A percentile compares a stretch with the other conserved stretches of the same genome.
Evolutionary conservation across 768 basidiomycete genomes (phyloP).

Genomic region (Kwoniella pini): DNA sequence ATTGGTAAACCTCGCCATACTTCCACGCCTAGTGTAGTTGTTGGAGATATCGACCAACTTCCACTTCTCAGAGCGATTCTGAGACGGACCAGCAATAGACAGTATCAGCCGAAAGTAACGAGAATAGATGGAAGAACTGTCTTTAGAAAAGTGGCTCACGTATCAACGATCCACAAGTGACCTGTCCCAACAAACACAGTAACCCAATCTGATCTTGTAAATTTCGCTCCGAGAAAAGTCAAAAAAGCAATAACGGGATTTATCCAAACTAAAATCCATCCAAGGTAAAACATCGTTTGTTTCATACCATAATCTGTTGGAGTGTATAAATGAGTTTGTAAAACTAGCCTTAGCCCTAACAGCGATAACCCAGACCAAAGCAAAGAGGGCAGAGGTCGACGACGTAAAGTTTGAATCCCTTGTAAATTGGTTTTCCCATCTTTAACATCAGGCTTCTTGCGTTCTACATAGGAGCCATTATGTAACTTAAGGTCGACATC

Average conservation of each 20-base stretch:
- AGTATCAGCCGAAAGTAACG: too few relatives aligned
- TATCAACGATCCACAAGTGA: conserved; percentile 46
- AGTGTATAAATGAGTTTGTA: conserved; percentile 17
- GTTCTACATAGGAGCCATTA: background rate
- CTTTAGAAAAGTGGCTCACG: conserved; percentile 34
- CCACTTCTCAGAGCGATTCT: conserved; percentile 45
- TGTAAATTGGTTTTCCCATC: background rate
- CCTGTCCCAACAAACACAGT: conserved; percentile 27
- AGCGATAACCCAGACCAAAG: conserved; percentile 28
- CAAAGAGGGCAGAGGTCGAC: conserved; percentile 26
- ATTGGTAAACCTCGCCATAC: conserved; percentile 47
- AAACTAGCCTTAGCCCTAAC: conserved; percentile 27
- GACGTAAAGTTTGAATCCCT: conserved; percentile 37
- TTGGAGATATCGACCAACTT: conserved; percentile 42
- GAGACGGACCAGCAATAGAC: too few relatives aligned
- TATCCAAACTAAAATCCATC: conserved; percentile 51
- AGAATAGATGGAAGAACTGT: too few relatives aligned
- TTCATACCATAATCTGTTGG: conserved; percentile 28
- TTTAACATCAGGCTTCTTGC: background rate
- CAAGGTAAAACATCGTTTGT: conserved; percentile 45
- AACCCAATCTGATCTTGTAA: conserved; percentile 15
- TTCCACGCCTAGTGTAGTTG: conserved; percentile 35
- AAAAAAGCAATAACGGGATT: conserved; percentile 46
- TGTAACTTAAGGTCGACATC: background rate
- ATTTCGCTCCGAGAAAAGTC: conserved; percentile 41